phyloP scores from a whole-genome alignment of 1,284 basidiomycete species.

The Thelephora terrestris region DNA sequence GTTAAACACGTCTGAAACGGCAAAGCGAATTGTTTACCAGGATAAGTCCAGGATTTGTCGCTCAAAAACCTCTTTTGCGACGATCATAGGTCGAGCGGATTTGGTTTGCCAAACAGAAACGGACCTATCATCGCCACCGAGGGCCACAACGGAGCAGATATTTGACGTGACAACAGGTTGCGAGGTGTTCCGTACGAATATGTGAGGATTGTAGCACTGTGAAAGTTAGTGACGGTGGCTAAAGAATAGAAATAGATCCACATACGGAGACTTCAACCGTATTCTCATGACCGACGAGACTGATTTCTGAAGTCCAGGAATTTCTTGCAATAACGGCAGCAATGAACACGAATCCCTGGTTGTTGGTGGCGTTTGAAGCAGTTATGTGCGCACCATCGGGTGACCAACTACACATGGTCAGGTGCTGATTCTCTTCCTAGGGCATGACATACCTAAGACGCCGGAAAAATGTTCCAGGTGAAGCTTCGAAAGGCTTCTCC shows the following conservation, averaged over 20 bases:
- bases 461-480: conserved; percentile 93
- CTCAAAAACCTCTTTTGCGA: conserved; percentile 91
- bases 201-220: conserved; percentile 85
- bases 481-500: conserved; percentile 85
- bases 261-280: conserved; percentile 92
- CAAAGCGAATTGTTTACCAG: conserved; percentile 51
- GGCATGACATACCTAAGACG: conserved; percentile 60
- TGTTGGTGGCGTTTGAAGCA: conserved; percentile 94
- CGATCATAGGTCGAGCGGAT: conserved; percentile 80
- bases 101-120: conserved; percentile 94
- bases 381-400: conserved; percentile 98
- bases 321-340: conserved; percentile 88
- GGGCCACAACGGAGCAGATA: conserved; percentile 78
- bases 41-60: conserved; percentile 91
- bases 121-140: conserved; percentile 83
- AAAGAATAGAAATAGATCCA: conserved; percentile 10
- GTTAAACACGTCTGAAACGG: background rate
- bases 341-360: conserved; percentile 92
- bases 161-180: conserved; percentile 61
- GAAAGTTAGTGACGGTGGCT: conserved; percentile 9
- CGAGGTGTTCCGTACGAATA: conserved; percentile 73
- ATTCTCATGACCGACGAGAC: conserved; percentile 94
- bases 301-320: conserved; percentile 83
- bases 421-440: background rate
- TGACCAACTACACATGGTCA: conserved; percentile 66